phyloP scores from a whole-genome alignment of 106 monocot genomes.

The Cymbidium sinense region DNA sequence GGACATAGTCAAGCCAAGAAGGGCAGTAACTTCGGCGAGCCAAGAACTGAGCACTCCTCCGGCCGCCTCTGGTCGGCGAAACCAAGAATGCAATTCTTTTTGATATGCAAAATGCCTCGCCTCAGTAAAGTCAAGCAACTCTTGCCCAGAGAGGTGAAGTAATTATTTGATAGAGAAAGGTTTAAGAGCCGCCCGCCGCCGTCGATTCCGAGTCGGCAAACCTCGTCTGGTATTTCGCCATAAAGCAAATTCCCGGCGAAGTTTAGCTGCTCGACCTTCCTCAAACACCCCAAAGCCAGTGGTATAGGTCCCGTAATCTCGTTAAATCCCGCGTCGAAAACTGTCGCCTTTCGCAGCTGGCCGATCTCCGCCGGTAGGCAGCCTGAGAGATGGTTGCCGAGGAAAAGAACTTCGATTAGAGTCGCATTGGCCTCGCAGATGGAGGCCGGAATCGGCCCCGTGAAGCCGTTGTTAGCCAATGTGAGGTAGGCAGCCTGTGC shows the following conservation, averaged over 20 bases:
- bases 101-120: constrained; percentile 26
- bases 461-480: constrained; percentile 50
- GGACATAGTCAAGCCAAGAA: not conserved
- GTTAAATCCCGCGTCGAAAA: constrained; percentile 49
- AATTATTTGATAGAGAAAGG: constrained; percentile 51
- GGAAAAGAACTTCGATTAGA: constrained; percentile 33
- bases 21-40: not conserved
- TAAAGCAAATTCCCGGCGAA: constrained; percentile 41
- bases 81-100: constrained; percentile 36
- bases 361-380: constrained; percentile 56
- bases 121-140: constrained; percentile 27
- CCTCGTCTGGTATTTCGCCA: constrained; percentile 34
- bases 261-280: constrained; percentile 42
- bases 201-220: constrained; percentile 20
- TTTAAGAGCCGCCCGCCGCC: constrained; percentile 29
- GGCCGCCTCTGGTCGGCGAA: constrained; percentile 30
- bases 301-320: constrained; percentile 45
- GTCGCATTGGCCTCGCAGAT: constrained; percentile 24
- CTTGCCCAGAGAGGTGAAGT: constrained; percentile 41
- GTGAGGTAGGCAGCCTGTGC: constrained; percentile 18
- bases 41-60: constrained; percentile 34
- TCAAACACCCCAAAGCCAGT: constrained; percentile 39
- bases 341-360: constrained; percentile 27
- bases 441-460: constrained; percentile 23
- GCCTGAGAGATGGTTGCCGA: constrained; percentile 45